Percentiles rank a stretch among this genome's conserved stretches.
Conservation (phyloP, 1,284 basidiomycete species). For the Phellinidium pouzarii region DNA sequence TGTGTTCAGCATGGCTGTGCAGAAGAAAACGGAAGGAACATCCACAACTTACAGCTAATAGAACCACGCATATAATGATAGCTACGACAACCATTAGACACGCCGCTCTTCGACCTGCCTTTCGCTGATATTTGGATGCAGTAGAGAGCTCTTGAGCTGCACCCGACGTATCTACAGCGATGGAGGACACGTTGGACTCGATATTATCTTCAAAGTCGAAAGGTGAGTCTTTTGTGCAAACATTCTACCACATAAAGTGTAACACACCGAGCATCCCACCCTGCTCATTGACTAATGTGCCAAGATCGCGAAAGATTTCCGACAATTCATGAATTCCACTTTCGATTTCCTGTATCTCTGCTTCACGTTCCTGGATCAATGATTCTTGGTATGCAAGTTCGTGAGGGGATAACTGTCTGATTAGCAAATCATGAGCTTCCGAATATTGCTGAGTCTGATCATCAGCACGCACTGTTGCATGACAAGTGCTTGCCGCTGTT, state of each 20-base stretch:
- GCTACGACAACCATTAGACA: constrained; percentile 87
- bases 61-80: constrained; percentile 83
- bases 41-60: constrained; percentile 71
- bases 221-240: not conserved
- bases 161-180: constrained; percentile 77
- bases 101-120: constrained; percentile 83
- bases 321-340: constrained; percentile 94
- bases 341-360: constrained; percentile 95
- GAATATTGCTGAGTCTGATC: not conserved
- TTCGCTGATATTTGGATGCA: constrained; percentile 92
- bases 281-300: constrained; percentile 92
- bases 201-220: constrained; percentile 75
- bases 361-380: constrained; percentile 91
- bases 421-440: not conserved
- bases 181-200: constrained; percentile 87
- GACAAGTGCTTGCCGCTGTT: constrained; percentile 65
- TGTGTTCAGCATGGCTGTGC: not conserved
- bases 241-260: not conserved
- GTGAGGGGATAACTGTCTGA: constrained; percentile 68
- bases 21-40: not conserved
- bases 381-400: constrained; percentile 97
- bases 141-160: constrained; percentile 86
- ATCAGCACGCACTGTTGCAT: constrained; percentile 40
- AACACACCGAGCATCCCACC: constrained; percentile 87
- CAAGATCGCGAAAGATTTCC: constrained; percentile 96